Base-by-base conservation (phyloP, 768 basidiomycete genomes). In the Mrakia gelida region DNA sequence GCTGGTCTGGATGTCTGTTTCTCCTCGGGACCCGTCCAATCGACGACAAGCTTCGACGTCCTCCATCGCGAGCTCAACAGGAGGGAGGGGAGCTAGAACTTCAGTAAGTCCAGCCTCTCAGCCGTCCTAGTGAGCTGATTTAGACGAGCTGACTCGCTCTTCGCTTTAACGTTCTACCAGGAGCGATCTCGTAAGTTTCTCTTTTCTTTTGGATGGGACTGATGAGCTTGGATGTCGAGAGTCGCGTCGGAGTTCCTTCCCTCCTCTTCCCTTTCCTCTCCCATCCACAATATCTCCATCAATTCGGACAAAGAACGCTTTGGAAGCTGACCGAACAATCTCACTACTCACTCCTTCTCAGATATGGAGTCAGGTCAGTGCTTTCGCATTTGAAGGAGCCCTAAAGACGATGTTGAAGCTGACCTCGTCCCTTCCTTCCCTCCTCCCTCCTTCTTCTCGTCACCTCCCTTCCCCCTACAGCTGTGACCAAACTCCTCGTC, bases 401-500 rank as follows among this genome's bases (percentile, higher is more conserved):
- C 26, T n/a, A 43, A 3, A 70, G 8, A 16, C 38, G 34, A 41
- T 2, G 13, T 7, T 26, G 34, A 41, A 41, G 67, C 38, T 70
- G 34, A 70, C 34, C 41, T 16, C 32, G 38, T 41, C 34, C 65
- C 32, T 23, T 43, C 41, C 65, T 13, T 38, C 5, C 23, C n/a
- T n/a, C 38, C 34, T 43, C 38, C 43, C 23, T 45, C 38, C 34
- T 43, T 26, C 13, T 30, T 30, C 59, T 49, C 52, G 30, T 28
- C 63, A 15, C 45, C 15, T 15, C 45, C 34, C n/a, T 26, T 18
- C 41, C n/a, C 32, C 23, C 52, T 54, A 10, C 72, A 74, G 91
- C 92, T 30, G 95, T 97, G 49, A 97, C 95, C 28, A 89, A 93
- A 72, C 89, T 98, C 16, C 88, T 99, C 34, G 94, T 99, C 2